Evolutionary conservation across 106 monocot genomes (phyloP), one percentile per base, ranked within the genome.

Genomic region (Chionographis japonica): DNA sequence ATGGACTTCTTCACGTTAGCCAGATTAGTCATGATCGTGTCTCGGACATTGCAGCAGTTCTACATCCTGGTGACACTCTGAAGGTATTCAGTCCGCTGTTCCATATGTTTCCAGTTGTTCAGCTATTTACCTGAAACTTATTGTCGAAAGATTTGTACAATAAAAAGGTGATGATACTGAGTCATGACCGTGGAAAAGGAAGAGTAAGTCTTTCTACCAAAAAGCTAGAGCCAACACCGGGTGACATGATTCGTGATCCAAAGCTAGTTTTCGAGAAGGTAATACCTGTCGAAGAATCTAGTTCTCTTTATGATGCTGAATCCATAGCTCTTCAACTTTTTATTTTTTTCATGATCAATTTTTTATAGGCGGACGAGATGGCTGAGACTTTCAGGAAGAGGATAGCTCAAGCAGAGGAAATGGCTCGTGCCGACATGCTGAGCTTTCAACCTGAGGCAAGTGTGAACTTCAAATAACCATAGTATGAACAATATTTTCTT

Each of bases 251-350:
- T 72, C 74, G 75, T 18, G 76, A 84, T 79, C 84, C 84, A 20
- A 76, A 84, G 37, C 79, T 84, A 56, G 79, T 84, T 20, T 84
- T 84, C 66, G 84, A 84, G 72, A 84, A 84, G 79, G 84, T 84
- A 40, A 65, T 58, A 4, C 9, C 37, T 10, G 16, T 9, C 10
- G 3, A 4, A 3, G 9, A 8, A 4, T 39, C 14, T 46, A 46
- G 51, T 41, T 57, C 50, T 50, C 49, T 67, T 54, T 4, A 57
- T 49, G 50, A 11, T 37, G 3, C 53, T 38, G 60, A 6, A 12
- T 37, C 46, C n/a, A 37, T 75, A 37, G 16, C 39, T 10, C 12
- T 6, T 35, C 12, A 8, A 27, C 15, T 60, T 17, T 12, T 56
- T 43, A 3, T 15, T n/a, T 3, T 56, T 12, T 46, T 27, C 27